Percentiles rank a stretch among this genome's conserved stretches.
Evolutionary conservation across 495 filamentous ascomycete genomes (phyloP).

Genomic region (Penicillium maclennaniae): DNA sequence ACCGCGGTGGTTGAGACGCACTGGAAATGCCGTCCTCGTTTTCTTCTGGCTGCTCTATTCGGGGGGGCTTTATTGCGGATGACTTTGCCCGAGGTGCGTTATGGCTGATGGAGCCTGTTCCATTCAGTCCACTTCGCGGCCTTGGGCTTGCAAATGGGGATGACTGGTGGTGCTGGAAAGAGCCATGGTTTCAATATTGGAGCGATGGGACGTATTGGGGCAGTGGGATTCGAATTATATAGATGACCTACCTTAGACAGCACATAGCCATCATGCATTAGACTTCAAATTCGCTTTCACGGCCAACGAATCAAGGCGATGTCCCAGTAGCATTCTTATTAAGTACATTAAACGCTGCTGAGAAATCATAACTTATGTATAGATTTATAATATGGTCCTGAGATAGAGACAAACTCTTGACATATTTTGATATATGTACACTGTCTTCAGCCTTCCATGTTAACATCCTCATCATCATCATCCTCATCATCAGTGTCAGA

Average conservation of each 20-base stretch:
- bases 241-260: background rate
- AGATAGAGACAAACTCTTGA: background rate
- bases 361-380: background rate
- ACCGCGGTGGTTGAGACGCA: conserved; percentile 37
- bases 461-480: conserved; percentile 29
- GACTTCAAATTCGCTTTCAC: background rate
- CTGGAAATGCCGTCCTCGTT: conserved; percentile 51
- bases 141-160: conserved; percentile 48
- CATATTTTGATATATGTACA: background rate
- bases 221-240: conserved; percentile 46
- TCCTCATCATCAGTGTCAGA: conserved; percentile 39
- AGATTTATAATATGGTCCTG: background rate
- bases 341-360: background rate
- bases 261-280: background rate
- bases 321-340: no score
- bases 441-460: conserved; percentile 25
- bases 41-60: conserved; percentile 57
- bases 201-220: conserved; percentile 60
- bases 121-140: conserved; percentile 54
- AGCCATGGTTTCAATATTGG: conserved; percentile 48
- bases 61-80: conserved; percentile 48
- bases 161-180: conserved; percentile 56
- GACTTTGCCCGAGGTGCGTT: conserved; percentile 60
- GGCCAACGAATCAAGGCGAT: no score
- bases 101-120: conserved; percentile 69